Base-by-base conservation (phyloP, 1,284 basidiomycete genomes). In the Ceratorhiza oryzae-sativae region DNA sequence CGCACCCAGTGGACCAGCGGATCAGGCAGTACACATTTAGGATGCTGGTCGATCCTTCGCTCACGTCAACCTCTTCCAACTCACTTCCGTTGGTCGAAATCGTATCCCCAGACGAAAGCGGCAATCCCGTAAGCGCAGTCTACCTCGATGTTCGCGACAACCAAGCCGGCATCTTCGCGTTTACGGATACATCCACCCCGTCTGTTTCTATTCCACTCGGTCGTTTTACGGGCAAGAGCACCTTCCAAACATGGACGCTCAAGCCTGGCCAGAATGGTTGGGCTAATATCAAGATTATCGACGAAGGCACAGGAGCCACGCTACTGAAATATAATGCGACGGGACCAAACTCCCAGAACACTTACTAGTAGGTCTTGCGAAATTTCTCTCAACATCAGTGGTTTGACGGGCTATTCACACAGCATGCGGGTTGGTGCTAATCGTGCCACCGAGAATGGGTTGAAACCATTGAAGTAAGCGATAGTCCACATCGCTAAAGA, bases 91-190 rank as follows among this genome's bases (percentile, higher is more conserved):
- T 61, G 18, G 48, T 61, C 25, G 45, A 71, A 53, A 48, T 71
- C n/a, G 48, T 49, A 18, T 71, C 70, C n/a, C 48, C 49, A 25
- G 56, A 51, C 10, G 42, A 56, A n/a, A 30, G 53, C 23, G 45
- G 45, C 25, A 46, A 42, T 15, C 42, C 55, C 4, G 6, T 20
- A 36, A 71, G 56, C 36, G 59, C 59, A 5, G 70, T 61, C 1
- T 71, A 27, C 41, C 46, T 71, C 9, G 70, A 71, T 25, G 58
- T 60, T 41, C 56, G 58, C 20, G 59, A 61, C 70, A 61, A 61
- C 23, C 39, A 49, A 6, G 58, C 58, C 15, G 70, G 70, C 12
- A 71, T 71, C n/a, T 61, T 60, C 34, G 70, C 70, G 0, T 71
- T 71, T 25, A 46, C 56, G 1, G 46, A 71, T 12, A 70, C 49